phyloP scores from a whole-genome alignment of 106 monocot genomes.

The Dioscorea alata region DNA sequence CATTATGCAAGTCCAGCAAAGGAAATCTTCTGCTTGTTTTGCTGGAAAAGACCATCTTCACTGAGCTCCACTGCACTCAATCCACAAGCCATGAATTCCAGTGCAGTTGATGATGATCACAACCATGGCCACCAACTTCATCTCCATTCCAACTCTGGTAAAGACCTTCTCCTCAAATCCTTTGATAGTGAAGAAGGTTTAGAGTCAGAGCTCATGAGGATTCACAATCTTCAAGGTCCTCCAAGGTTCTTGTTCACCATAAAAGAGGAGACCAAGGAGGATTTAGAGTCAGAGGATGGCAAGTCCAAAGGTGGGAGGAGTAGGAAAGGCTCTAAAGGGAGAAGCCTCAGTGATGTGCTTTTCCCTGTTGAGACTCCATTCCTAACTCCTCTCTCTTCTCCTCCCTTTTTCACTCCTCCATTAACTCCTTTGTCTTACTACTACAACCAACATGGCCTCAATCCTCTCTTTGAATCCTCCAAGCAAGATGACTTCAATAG shows the following conservation, averaged over 20 bases:
- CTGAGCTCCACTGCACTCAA: constrained; percentile 40
- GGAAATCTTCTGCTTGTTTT: constrained; percentile 45
- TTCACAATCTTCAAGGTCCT: constrained; percentile 62
- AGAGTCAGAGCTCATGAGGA: constrained; percentile 85
- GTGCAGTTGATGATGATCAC: constrained; percentile 4
- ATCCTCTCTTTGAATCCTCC: constrained; percentile 57
- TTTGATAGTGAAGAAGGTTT: constrained; percentile 40
- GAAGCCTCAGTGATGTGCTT: constrained; percentile 59
- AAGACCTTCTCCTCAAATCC: constrained; percentile 24
- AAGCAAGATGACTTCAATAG: constrained; percentile 9
- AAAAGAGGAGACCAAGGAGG: constrained; percentile 91
- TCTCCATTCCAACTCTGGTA: constrained; percentile 17
- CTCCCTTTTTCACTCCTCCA: constrained; percentile 45
- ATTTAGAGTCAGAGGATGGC: constrained; percentile 69
- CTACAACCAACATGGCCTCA: constrained; percentile 36
- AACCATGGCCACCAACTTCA: background rate
- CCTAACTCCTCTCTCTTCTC: constrained; percentile 69
- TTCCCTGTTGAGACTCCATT: constrained; percentile 48
- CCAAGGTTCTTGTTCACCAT: constrained; percentile 91
- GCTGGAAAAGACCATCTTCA: constrained; percentile 41
- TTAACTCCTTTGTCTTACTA: constrained; percentile 30
- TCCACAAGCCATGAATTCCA: constrained; percentile 27
- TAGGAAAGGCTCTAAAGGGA: constrained; percentile 51
- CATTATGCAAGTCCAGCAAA: constrained; percentile 8
- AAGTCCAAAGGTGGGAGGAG: constrained; percentile 46